These are phyloP conservation scores for Populus tremula DNA, from an alignment of 345 rosid species.

Conservation along the genomic window DNA sequence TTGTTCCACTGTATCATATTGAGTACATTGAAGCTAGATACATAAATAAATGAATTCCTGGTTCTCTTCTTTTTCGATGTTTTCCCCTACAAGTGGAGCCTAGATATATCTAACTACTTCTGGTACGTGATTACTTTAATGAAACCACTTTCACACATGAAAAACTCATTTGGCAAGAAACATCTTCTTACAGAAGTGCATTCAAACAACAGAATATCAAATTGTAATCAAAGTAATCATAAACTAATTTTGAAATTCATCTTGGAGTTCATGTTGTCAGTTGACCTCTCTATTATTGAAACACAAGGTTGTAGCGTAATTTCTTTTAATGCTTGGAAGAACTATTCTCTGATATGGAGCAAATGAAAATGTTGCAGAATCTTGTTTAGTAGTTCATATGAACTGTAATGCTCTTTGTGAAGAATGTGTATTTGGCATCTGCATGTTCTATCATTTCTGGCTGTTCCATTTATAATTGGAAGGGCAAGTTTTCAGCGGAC, in stretches of 20 bases:
- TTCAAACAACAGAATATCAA: background rate
- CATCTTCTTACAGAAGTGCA: background rate
- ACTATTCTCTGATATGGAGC: background rate
- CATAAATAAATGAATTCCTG: background rate
- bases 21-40: background rate
- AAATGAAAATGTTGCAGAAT: no score
- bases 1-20: background rate
- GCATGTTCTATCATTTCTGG: no score
- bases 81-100: background rate
- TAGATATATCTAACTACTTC: background rate
- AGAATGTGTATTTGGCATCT: no score
- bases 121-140: background rate
- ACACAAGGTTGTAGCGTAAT: background rate
- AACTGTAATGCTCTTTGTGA: no score
- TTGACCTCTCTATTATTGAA: background rate
- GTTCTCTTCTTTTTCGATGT: background rate
- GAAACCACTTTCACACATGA: no score
- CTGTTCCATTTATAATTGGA: no score
- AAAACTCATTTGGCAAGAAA: background rate
- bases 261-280: background rate
- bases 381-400: no score
- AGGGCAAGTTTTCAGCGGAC: no score
- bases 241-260: background rate
- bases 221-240: background rate
- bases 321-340: background rate